phyloP scores from a whole-genome alignment of 768 basidiomycete species.

The Hortiboletus flavorubellus region DNA sequence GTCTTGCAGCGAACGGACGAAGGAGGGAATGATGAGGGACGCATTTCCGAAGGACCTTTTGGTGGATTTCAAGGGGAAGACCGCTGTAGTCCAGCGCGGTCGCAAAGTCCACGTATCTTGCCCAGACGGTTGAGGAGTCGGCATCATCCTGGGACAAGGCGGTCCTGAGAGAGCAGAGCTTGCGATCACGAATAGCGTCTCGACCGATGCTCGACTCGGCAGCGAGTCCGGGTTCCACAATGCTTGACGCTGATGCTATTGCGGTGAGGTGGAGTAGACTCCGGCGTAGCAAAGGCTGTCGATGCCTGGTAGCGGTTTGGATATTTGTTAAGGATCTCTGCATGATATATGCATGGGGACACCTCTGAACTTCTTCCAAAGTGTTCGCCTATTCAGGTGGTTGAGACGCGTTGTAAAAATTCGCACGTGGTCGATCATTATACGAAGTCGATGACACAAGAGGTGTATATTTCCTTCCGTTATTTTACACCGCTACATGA shows the following conservation, averaged over 20 bases:
- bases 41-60: slow-evolving; percentile 65
- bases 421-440: slow-evolving; percentile 11
- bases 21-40: slow-evolving; percentile 46
- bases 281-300: slow-evolving; percentile 5
- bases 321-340: slow-evolving; percentile 22
- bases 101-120: slow-evolving; percentile 56
- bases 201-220: slow-evolving; percentile 5
- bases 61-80: slow-evolving; percentile 66
- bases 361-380: not conserved
- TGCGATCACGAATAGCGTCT: slow-evolving; percentile 21
- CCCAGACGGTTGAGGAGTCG: slow-evolving; percentile 59
- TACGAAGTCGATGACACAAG: not conserved
- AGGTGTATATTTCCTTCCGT: not conserved
- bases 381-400: not conserved
- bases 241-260: not conserved
- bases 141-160: slow-evolving; percentile 30
- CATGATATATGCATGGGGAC: slow-evolving; percentile 21
- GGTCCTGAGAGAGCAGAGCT: slow-evolving; percentile 25
- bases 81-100: slow-evolving; percentile 43
- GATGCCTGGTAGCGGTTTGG: slow-evolving; percentile 9
- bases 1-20: slow-evolving; percentile 42
- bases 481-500: not conserved
- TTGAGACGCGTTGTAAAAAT: slow-evolving; percentile 3
- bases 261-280: slow-evolving; percentile 11
- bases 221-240: slow-evolving; percentile 1